These are phyloP conservation scores for Neurospora intermedia DNA, from an alignment of 495 filamentous ascomycete species.

Conservation along the genomic window DNA sequence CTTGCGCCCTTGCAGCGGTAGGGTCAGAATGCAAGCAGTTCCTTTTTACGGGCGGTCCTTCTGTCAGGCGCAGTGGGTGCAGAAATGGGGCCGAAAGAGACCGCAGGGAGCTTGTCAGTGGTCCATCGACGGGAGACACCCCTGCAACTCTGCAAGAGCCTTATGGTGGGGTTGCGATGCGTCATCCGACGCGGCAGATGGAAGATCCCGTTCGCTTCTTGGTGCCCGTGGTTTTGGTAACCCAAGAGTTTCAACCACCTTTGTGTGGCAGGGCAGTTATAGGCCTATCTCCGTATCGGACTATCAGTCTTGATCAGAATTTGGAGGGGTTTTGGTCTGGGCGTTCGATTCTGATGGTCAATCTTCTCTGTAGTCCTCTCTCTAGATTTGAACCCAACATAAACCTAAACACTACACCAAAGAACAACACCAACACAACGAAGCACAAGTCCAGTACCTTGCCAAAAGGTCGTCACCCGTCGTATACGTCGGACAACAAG, in stretches of 20 bases:
- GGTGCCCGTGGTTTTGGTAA: background rate
- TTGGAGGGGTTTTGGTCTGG: background rate
- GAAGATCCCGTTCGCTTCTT: background rate
- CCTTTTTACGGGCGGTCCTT: background rate
- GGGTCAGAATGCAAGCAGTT: conserved; percentile 15
- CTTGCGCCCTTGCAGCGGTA: conserved; percentile 10
- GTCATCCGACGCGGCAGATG: background rate
- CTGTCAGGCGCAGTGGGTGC: background rate
- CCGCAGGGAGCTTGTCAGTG: background rate
- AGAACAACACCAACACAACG: background rate
- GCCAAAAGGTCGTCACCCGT: background rate
- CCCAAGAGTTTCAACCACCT: background rate
- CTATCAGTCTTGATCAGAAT: background rate
- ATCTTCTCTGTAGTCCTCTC: background rate
- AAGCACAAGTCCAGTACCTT: background rate
- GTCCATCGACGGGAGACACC: background rate
- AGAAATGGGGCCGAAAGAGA: background rate
- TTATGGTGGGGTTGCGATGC: background rate
- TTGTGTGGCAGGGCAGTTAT: background rate
- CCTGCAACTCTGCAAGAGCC: background rate
- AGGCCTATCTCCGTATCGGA: background rate
- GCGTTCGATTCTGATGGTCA: background rate
- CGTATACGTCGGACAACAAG: background rate
- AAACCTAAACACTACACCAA: background rate
- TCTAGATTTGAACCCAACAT: background rate